A percentile compares a stretch with the other conserved stretches of the same genome.
These are phyloP conservation scores for Murraya koenigii DNA, from an alignment of 345 rosid species.

Conservation along the genomic window DNA sequence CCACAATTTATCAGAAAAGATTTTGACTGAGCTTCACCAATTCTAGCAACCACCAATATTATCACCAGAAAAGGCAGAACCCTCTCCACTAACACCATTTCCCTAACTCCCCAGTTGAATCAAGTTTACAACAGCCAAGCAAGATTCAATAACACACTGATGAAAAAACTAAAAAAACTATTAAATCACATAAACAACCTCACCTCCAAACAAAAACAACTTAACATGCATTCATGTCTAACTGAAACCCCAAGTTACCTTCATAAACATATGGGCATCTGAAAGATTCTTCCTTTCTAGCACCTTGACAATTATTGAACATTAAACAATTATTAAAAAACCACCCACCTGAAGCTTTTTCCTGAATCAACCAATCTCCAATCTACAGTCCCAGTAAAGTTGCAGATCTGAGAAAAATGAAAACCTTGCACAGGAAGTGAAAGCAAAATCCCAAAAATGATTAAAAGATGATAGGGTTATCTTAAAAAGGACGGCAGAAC, in stretches of 20 bases:
- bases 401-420: conserved; percentile 33
- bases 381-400: not conserved
- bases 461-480: conserved; percentile 33
- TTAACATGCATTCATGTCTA: conserved; percentile 19
- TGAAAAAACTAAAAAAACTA: not conserved
- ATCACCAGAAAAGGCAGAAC: conserved; percentile 29
- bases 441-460: conserved; percentile 12
- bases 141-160: conserved; percentile 8
- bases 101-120: conserved; percentile 5
- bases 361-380: conserved; percentile 11
- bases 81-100: conserved; percentile 36
- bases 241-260: conserved; percentile 27
- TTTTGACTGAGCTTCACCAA: conserved; percentile 52
- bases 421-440: conserved; percentile 15
- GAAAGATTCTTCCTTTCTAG: not conserved
- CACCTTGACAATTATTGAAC: not conserved
- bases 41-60: conserved; percentile 21
- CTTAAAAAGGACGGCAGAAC: conserved; percentile 39
- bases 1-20: conserved; percentile 68
- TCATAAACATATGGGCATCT: conserved; percentile 14
- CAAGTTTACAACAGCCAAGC: conserved; percentile 10
- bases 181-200: conserved; percentile 14
- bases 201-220: not conserved
- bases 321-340: not conserved
- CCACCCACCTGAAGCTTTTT: conserved; percentile 13